Base-by-base conservation (phyloP, 768 basidiomycete genomes). In the Sarcomyxa edulis region DNA sequence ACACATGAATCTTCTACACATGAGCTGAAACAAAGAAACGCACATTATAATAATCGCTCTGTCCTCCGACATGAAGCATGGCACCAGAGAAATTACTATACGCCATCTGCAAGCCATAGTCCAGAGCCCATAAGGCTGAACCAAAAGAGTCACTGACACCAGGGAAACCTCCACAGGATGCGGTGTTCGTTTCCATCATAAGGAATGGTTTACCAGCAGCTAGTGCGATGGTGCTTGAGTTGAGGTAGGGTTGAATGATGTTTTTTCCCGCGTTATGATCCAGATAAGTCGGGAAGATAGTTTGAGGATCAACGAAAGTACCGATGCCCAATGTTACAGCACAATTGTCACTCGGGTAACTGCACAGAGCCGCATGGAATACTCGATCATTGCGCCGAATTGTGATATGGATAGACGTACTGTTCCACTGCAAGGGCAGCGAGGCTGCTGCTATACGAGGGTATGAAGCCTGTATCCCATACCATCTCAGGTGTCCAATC, bases 111-210 rank as follows among this genome's bases (percentile, higher is more conserved):
- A 69, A 36, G 12, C 35, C 58, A 46, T 60, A 64, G 44, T 70
- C 68, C 37, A 65, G 51, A 19, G 45, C 62, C 67, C 68, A 71
- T n/a, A 71, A 47, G n/a, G 65, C 59, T 3, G 59, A 65, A 7
- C 61, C 64, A 40, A 69, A 71, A 29, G 58, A 61, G 44, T 69
- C 63, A 34, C 57, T 61, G 24, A 68, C 45, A 3, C 68, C 69
- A 4, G 60, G 48, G 45, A 70, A 68, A 20, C 70, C 70, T 47
- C 65, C 67, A 52, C 69, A 71, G 33, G 59, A 62, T 2, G 68
- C 67, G 2, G 64, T 63, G 47, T 69, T 70, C 26, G 63, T 67
- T 48, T 72, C 71, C 34, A 70, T 53, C 65, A 72, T 66, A 23
- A 68, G 41, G 32, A 70, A 45, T 5, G 62, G 60, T 35, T 54